These are phyloP conservation scores for Nicotiana rustica DNA, from an alignment of 305 asterid species.

Conservation along the genomic window DNA sequence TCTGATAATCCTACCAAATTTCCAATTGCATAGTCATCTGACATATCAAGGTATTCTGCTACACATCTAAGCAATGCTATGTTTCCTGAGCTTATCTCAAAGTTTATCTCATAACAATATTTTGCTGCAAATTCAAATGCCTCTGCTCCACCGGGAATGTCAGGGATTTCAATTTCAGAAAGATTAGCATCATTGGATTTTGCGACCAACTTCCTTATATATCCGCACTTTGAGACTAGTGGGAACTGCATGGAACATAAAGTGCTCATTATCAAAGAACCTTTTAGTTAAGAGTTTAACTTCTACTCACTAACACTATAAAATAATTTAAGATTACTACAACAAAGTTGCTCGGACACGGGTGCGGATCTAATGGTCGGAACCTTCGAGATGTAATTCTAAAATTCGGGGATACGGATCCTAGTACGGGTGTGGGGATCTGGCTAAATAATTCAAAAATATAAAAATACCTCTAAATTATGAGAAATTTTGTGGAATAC, in stretches of 20 bases:
- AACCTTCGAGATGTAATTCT: too few relatives aligned
- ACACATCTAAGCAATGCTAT: slow-evolving; percentile 75
- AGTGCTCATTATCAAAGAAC: neutral
- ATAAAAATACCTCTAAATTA: too few relatives aligned
- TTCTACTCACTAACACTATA: neutral
- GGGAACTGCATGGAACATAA: slow-evolving; percentile 65
- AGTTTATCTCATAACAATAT: slow-evolving; percentile 82
- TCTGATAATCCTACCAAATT: slow-evolving; percentile 73
- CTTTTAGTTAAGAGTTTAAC: neutral
- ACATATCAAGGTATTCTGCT: slow-evolving; percentile 83
- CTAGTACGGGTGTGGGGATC: too few relatives aligned
- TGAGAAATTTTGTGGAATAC: too few relatives aligned
- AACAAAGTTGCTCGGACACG: neutral
- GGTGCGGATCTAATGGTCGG: too few relatives aligned
- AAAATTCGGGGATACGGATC: too few relatives aligned
- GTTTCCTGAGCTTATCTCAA: slow-evolving; percentile 71
- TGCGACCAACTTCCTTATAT: slow-evolving; percentile 65
- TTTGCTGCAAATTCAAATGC: slow-evolving; percentile 87
- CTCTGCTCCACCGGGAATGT: slow-evolving; percentile 82
- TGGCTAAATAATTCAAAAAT: too few relatives aligned
- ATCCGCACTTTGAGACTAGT: slow-evolving; percentile 83
- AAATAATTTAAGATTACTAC: neutral
- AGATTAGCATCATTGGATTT: slow-evolving; percentile 57
- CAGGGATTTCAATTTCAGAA: slow-evolving; percentile 59
- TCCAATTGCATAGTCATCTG: slow-evolving; percentile 72